Conservation (phyloP, 768 basidiomycete species). For the Thelephora aurantiotincta region DNA sequence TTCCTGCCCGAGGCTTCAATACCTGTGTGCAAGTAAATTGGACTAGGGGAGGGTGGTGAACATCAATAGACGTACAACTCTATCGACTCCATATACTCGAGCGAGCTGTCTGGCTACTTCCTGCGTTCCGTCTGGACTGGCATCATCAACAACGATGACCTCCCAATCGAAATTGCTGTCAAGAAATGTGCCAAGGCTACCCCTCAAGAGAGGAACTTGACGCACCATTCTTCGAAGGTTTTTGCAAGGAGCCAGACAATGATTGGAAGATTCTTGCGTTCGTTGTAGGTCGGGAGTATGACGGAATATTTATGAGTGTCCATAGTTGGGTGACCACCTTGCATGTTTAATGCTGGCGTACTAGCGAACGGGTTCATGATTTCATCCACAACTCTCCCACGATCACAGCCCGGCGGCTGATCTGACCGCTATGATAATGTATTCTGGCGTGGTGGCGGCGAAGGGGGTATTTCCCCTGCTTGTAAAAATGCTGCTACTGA, state of each 20-base stretch:
- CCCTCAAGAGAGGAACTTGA: conserved; percentile 2
- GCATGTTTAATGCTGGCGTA: conserved; percentile 43
- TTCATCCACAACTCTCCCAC: too few species aligned
- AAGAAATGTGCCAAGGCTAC: conserved; percentile 2
- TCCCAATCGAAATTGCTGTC: conserved; percentile 69
- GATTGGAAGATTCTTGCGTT: conserved; percentile 82
- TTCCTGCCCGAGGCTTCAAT: conserved; percentile 77
- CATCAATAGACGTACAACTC: conserved; percentile 40
- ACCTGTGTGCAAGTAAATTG: conserved; percentile 29
- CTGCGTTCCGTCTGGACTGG: conserved; percentile 86
- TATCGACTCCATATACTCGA: conserved; percentile 71
- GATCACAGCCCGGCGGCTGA: too few species aligned
- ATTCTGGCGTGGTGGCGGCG: too few species aligned
- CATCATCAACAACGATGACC: conserved; percentile 84
- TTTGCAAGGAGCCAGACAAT: conserved; percentile 76
- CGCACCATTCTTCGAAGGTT: conserved; percentile 66
- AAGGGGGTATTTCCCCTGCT: too few species aligned
- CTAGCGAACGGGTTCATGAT: conserved; percentile 57
- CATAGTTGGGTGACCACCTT: conserved; percentile 26
- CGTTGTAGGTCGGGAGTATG: conserved; percentile 89
- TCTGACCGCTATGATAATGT: too few species aligned
- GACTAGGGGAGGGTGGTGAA: conserved; percentile 2
- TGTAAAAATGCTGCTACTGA: too few species aligned
- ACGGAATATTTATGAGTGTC: conserved; percentile 69
- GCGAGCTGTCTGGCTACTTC: conserved; percentile 74